A percentile compares a stretch with the other conserved stretches of the same genome.
These are phyloP conservation scores for Kazachstania sp. DNA, from an alignment of 1,139 yeast species.

Conservation along the genomic window DNA sequence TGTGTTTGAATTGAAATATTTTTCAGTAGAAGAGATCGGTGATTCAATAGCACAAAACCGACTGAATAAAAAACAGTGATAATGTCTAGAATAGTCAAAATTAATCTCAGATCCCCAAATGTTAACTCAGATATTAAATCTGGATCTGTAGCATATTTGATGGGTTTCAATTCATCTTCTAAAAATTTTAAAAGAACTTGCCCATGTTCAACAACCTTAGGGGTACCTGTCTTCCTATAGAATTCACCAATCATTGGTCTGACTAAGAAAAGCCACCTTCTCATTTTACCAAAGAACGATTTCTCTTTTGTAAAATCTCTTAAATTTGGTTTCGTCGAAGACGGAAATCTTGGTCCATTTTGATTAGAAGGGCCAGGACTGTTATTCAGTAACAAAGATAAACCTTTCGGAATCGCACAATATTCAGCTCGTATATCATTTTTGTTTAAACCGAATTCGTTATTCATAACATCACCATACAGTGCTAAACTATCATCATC, in stretches of 20 bases:
- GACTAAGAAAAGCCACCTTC: constrained; percentile 14
- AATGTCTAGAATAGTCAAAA: constrained; percentile 4
- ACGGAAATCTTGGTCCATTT: background rate
- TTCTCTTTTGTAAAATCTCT: constrained; percentile 3
- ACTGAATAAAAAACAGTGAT: constrained; percentile 3
- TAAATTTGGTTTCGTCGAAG: background rate
- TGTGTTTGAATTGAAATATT: constrained; percentile 7
- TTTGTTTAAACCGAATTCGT: constrained; percentile 1
- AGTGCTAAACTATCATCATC: background rate
- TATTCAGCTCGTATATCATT: background rate
- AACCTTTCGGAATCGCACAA: background rate
- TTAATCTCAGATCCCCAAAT: constrained; percentile 10
- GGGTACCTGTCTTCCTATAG: constrained; percentile 8
- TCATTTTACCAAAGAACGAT: constrained; percentile 10
- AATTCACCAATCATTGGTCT: constrained; percentile 17
- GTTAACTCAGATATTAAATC: constrained; percentile 8
- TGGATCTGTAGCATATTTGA: constrained; percentile 14
- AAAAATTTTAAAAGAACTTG: constrained; percentile 13
- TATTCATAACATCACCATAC: background rate
- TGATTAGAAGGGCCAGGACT: background rate
- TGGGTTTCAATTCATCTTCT: constrained; percentile 18
- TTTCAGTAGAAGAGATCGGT: constrained; percentile 5
- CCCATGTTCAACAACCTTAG: constrained; percentile 12
- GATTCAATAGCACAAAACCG: constrained; percentile 8
- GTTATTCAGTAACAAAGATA: background rate